Evolutionary conservation across 768 basidiomycete genomes (phyloP), one percentile per base, ranked within the genome.

Genomic region (Russula brevipes): DNA sequence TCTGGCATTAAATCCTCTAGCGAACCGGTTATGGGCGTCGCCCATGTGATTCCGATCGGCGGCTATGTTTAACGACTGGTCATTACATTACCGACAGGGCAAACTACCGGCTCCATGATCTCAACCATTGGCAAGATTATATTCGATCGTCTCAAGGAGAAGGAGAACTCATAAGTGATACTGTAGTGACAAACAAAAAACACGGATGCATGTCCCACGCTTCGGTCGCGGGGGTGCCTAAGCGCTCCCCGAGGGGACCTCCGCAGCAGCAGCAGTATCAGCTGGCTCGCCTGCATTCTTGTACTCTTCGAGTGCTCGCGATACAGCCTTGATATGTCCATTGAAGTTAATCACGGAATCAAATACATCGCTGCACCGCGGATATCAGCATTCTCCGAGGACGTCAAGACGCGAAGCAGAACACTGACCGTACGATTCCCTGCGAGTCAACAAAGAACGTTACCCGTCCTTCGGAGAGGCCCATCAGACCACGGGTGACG

Each of bases 371-470:
- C 87, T 87, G 69, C 57, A 68, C 54, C 64, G 35, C 50, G 11
- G 53, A 54, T 44, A 44, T 58, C 38, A 41, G 33, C 42, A 41
- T 33, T 54, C 16, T 24, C 44, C 14, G 30, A 24, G 3, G 19
- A 41, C 57, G 14, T 10, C n/a, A 46, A 54, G 47, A 54, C 57
- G 49, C 19, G 17, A 8, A 45, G 44, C 5, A 35, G 33, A 8
- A 3, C 16, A 71, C 79, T 39, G 72, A 89, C 85, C 81, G 79
- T 35, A 94, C 76, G 50, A 84, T 75, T 9, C 92, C 91, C 55
- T 86, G 79, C 54, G 75, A 78, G 71, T 91, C 89, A 63, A 94
- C 84, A 68, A 93, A 78, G 70, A 91, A 87, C 3, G 91, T 94
- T 39, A 84, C 81, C 12, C 92, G 81, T 4, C 83, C 81, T 46